Evolutionary conservation across 1,139 yeast genomes (phyloP), one percentile per base, ranked within the genome.

Genomic region (Geotrichum macrosporum): DNA sequence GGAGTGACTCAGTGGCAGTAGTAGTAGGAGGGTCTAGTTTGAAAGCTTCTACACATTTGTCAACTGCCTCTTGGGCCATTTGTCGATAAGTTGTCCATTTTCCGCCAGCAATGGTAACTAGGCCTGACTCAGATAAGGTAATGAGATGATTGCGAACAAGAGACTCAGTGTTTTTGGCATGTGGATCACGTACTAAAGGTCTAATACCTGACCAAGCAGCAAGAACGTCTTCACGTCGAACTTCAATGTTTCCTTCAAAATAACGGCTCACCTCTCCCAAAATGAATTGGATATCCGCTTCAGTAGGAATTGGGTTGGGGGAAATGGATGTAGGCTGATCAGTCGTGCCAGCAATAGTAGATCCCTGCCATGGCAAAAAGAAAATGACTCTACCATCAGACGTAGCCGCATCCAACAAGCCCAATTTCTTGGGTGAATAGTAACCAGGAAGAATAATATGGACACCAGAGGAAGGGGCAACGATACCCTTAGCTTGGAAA

Each of bases 281-380:
- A 55, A 89, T 86, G 66, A 87, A 95, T 62, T 83, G 81, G 55
- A 89, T 88, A 64, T 89, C 97, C 55, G 82, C 86, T 67, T 89
- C 96, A 38, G 82, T 73, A 35, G 97, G 95, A 47, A 79, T 74
- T 46, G 97, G 97, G 69, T 81, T 81, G 36, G 61, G 55, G 50
- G 63, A 65, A 43, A 71, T 59, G 55, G 75, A 81, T 49, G 94
- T 87, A 48, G 92, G 87, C 52, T 76, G 73, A 71, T 89, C 97
- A 51, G 97, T 89, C 51, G 97, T 89, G 66, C 97, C 97, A 52
- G 96, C 96, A 60, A 89, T 76, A 40, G 89, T 95, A 67, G 88
- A 86, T n/a, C 96, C 96, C 72, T 88, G 96, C 97, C 97, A 89
- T 59, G 97, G 97, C 67, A 89, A 74, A 71, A 89, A 89, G 73